These are phyloP conservation scores for Gracilaria domingensis DNA, from an alignment of 23 red algal species.

Conservation along the genomic window DNA sequence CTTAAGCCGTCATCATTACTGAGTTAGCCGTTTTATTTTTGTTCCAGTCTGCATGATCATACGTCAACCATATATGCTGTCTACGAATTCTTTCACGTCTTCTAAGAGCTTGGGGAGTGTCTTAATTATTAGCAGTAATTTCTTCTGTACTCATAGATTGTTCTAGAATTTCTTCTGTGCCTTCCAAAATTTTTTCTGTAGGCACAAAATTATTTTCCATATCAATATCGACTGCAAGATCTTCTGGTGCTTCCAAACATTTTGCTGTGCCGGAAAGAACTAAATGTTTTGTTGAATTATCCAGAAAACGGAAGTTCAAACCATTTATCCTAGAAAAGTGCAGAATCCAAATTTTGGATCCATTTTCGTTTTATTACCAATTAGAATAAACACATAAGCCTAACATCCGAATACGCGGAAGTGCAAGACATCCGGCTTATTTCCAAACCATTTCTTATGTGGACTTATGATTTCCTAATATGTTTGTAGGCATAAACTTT, in stretches of 20 bases:
- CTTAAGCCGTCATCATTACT: too few species aligned
- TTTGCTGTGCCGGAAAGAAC: not conserved
- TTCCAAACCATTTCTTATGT: conserved; percentile 12
- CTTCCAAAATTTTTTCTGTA: too few species aligned
- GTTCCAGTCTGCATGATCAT: too few species aligned
- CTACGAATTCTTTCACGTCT: not conserved
- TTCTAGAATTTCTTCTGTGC: not conserved
- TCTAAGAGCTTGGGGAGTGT: too few species aligned
- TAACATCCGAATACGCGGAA: conserved; percentile 3
- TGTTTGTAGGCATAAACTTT: not conserved
- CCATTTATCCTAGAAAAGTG: too few species aligned
- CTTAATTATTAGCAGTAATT: not conserved
- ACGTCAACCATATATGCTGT: too few species aligned
- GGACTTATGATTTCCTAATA: not conserved
- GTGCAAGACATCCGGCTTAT: not conserved
- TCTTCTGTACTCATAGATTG: not conserved
- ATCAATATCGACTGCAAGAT: not conserved
- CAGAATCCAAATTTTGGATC: too few species aligned
- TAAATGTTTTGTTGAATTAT: not conserved
- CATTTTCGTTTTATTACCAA: too few species aligned
- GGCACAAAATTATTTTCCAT: not conserved
- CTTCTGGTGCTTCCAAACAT: not conserved
- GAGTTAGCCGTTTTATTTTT: too few species aligned
- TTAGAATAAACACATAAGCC: conserved; percentile 43
- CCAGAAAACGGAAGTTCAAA: not conserved